Conservation (phyloP, 805 yeast genomes). For the Huiozyma sinensis region DNA sequence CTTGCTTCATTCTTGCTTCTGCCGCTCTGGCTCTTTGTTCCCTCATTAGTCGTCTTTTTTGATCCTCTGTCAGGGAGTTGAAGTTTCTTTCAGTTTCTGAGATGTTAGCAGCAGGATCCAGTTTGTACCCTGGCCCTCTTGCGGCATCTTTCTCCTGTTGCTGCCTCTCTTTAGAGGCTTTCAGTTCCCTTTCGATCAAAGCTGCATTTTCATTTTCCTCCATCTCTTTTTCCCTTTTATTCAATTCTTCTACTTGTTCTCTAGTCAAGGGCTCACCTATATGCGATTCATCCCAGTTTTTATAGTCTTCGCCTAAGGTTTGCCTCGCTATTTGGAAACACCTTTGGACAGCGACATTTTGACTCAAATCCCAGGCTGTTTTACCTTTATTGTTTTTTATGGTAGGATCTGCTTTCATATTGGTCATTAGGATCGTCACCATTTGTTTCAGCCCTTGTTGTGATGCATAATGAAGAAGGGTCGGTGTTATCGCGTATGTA, state of each 20-base stretch:
- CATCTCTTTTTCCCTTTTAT: slow-evolving; percentile 29
- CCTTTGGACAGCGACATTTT: slow-evolving; percentile 34
- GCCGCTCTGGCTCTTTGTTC: slow-evolving; percentile 96
- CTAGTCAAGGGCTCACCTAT: slow-evolving; percentile 50
- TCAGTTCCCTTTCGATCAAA: slow-evolving; percentile 17
- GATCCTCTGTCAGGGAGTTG: slow-evolving; percentile 61
- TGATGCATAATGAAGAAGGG: slow-evolving; percentile 71
- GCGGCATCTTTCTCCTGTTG: slow-evolving; percentile 10
- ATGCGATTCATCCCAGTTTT: slow-evolving; percentile 60
- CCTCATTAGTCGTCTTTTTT: slow-evolving; percentile 69
- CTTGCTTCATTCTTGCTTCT: slow-evolving; percentile 54
- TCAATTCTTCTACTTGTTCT: slow-evolving; percentile 43
- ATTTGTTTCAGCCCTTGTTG: slow-evolving; percentile 55
- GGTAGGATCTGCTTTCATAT: slow-evolving; percentile 63
- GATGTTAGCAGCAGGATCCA: slow-evolving; percentile 15
- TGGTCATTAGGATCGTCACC: slow-evolving; percentile 48
- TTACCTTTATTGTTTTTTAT: slow-evolving; percentile 41
- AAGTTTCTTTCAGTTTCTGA: slow-evolving; percentile 32
- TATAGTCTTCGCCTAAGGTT: slow-evolving; percentile 54
- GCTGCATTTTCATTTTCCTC: slow-evolving; percentile 32
- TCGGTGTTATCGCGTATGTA: slow-evolving; percentile 50
- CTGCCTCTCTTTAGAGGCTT: slow-evolving; percentile 21
- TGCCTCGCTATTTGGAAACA: slow-evolving; percentile 61
- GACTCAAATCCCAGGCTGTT: slow-evolving; percentile 59
- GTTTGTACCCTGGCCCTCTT: slow-evolving; percentile 31